Base-by-base conservation (phyloP, 2,329 filamentous ascomycete genomes). In the Simplicillium sp. region DNA sequence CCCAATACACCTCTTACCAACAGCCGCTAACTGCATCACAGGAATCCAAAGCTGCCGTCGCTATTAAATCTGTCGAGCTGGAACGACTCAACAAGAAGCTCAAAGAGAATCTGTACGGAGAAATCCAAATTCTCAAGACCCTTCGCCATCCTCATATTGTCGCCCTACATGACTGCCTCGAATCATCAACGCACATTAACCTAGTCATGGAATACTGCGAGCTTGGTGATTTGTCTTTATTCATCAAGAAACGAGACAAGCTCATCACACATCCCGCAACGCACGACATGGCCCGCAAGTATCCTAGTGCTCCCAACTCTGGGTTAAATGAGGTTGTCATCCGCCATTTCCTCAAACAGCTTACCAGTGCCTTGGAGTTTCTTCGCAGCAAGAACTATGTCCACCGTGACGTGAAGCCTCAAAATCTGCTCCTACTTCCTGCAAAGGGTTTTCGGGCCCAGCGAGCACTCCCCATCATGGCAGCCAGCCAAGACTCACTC, bases 121-220 rank as follows among this genome's bases (percentile, higher is more conserved):
- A 98, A 68, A 97, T 98, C 59, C 77, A 90, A 53, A 98, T 98
- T 48, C 80, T 98, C 56, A 92, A 92, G 64, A 86, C 80, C 48
- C 76, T 98, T 20, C 85, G 92, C 44, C 92, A 98, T 63, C 92
- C 92, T 20, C 92, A 98, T 58, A 96, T 98, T 52, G 92, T 97
- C 50, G 86, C 88, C 51, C 81, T 98, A 37, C 89, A 96, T 68
- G 87, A 95, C 64, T 96, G 89, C 67, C 76, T 90, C 60, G 89
- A 97, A 61, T 84, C 87, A 1, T 70, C 78, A 3, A 82, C 82
- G 16, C 86, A 94, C 56, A 96, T 97, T 65, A 92, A 98, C 64
- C 76, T 98, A 44, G 82, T 97, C 48, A 98, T 97, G 90, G 92
- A 98, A 66, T 97, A 94, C 65, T 97, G 92, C 66, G 87, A 94